Evolutionary conservation across 139 green algal genomes (phyloP).

Genomic region (Pleodorina starrii): DNA sequence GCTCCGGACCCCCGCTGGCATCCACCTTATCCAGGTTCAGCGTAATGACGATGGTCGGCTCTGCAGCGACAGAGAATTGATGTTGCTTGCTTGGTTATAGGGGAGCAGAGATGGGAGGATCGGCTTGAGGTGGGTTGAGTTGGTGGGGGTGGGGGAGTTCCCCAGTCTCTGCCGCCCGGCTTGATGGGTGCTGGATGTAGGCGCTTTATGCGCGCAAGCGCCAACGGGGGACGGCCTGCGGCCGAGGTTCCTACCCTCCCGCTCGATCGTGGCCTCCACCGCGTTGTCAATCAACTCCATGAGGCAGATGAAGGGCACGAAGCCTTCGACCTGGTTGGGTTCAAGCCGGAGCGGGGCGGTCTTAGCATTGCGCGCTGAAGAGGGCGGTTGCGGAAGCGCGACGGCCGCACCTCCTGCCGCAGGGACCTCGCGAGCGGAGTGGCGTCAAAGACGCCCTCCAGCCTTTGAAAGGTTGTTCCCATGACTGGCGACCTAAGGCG

Average conservation of each 20-base stretch:
- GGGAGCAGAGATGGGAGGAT: too few relatives aligned
- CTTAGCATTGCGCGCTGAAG: too few relatives aligned
- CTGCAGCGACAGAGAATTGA: too few relatives aligned
- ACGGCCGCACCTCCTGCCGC: constrained; percentile 9
- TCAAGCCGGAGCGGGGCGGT: too few relatives aligned
- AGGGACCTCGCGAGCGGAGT: background rate
- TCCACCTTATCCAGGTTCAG: background rate
- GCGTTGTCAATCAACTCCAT: constrained; percentile 39
- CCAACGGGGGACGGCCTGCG: background rate
- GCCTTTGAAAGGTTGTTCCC: background rate
- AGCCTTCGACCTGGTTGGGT: background rate
- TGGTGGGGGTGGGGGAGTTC: too few relatives aligned
- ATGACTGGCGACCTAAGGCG: too few relatives aligned
- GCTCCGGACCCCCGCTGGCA: background rate
- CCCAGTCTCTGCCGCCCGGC: too few relatives aligned
- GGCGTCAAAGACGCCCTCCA: background rate
- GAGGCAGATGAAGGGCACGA: background rate
- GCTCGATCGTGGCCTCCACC: background rate
- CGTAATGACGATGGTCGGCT: background rate
- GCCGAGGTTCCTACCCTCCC: background rate
- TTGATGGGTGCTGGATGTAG: too few relatives aligned
- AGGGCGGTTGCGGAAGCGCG: too few relatives aligned
- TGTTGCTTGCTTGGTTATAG: too few relatives aligned
- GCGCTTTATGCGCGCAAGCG: too few relatives aligned
- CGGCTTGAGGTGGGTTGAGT: too few relatives aligned